Conservation (phyloP, 441 rosid species). For the Erodium texanum region DNA sequence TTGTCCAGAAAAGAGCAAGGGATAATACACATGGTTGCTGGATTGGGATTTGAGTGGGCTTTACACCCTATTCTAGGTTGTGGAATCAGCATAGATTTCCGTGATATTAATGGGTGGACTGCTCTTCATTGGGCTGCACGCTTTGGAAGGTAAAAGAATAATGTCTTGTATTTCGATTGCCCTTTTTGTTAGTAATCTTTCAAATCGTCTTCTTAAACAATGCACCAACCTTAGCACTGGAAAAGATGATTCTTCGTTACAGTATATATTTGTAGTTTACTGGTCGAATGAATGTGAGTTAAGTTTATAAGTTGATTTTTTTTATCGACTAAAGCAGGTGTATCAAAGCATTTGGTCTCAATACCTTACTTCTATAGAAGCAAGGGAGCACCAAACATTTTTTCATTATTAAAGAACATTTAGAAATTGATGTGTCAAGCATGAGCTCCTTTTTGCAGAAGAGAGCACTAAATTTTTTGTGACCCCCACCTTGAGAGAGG, state of each 20-base stretch:
- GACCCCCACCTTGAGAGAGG: too few relatives aligned
- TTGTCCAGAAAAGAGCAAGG: constrained; percentile 90
- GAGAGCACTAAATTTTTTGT: too few relatives aligned
- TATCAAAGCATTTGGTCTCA: too few relatives aligned
- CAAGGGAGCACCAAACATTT: too few relatives aligned
- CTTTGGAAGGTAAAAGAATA: constrained; percentile 84
- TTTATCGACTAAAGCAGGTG: too few relatives aligned
- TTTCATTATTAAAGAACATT: too few relatives aligned
- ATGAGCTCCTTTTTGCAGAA: too few relatives aligned
- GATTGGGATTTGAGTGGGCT: constrained; percentile 89
- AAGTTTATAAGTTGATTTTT: neutral
- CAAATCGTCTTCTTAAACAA: neutral
- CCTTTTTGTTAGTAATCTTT: neutral
- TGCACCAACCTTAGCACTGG: neutral
- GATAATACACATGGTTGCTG: constrained; percentile 77
- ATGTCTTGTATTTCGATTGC: neutral
- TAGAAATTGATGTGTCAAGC: too few relatives aligned
- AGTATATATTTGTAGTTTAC: neutral
- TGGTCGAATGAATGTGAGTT: neutral
- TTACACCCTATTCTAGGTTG: constrained; percentile 52
- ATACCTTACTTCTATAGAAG: too few relatives aligned
- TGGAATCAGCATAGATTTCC: constrained; percentile 65
- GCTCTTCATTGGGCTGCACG: constrained; percentile 97
- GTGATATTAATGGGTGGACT: constrained; percentile 84
- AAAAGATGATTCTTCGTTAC: neutral